These are phyloP conservation scores for Tritrichomonas musculus DNA, from an alignment of 208 protist genomes.

Conservation along the genomic window DNA sequence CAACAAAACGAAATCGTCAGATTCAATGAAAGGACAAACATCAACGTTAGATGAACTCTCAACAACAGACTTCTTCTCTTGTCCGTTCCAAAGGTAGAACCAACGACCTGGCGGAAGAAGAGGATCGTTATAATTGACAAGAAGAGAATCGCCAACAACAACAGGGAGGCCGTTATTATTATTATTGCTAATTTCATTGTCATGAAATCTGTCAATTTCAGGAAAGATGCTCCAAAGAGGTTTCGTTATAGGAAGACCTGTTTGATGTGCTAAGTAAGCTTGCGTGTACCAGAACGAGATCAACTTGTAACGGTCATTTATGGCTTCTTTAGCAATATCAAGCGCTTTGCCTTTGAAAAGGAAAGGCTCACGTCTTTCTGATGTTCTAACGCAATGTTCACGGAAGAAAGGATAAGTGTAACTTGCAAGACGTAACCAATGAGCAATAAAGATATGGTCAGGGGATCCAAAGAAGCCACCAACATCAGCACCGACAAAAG, in stretches of 20 bases:
- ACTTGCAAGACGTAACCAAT: slow-evolving; percentile 87
- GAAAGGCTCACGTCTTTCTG: slow-evolving; percentile 91
- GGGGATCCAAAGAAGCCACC: slow-evolving; percentile 90
- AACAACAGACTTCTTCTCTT: neutral
- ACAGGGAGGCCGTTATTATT: too few relatives aligned
- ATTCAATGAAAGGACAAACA: slow-evolving; percentile 67
- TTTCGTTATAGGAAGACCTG: slow-evolving; percentile 69
- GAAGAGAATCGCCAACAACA: slow-evolving; percentile 68
- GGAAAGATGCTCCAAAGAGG: slow-evolving; percentile 80
- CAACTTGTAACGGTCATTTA: slow-evolving; percentile 68
- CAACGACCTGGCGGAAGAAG: slow-evolving; percentile 69
- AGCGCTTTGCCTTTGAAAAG: slow-evolving; percentile 67
- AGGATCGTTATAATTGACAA: slow-evolving; percentile 60
- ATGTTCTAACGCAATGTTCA: slow-evolving; percentile 84
- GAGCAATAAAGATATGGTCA: slow-evolving; percentile 78
- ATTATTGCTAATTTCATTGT: slow-evolving; percentile 56
- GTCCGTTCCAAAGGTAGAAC: slow-evolving; percentile 55
- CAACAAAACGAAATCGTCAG: slow-evolving; percentile 73
- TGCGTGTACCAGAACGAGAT: slow-evolving; percentile 90
- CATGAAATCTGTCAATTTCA: slow-evolving; percentile 50
- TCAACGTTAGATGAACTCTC: neutral
- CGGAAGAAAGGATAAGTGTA: slow-evolving; percentile 93
- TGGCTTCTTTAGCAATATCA: slow-evolving; percentile 45
- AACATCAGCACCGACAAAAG: slow-evolving; percentile 86
- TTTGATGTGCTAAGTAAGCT: slow-evolving; percentile 68